Conservation (phyloP, 768 basidiomycete genomes). For the Hygrocybe coccinea region DNA sequence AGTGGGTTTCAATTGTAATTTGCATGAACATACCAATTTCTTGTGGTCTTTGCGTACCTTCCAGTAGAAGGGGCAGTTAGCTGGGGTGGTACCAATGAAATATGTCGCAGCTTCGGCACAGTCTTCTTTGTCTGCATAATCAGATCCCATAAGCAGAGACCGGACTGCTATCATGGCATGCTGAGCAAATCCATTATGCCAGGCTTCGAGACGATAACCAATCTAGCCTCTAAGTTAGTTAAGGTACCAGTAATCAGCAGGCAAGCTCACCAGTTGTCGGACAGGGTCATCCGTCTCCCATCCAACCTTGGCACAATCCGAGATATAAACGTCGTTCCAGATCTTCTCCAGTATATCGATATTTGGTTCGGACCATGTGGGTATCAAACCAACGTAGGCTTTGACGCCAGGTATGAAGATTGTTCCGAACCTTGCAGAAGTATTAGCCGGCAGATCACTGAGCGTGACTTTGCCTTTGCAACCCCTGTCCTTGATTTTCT, state of each 20-base stretch:
- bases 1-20: background rate
- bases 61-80: background rate
- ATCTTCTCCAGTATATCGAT: background rate
- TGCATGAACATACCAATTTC: background rate
- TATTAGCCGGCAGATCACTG: background rate
- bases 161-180: background rate
- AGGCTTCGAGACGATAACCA: background rate
- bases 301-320: background rate
- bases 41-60: background rate
- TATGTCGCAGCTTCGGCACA: background rate
- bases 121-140: background rate
- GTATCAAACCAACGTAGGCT: background rate
- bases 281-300: background rate
- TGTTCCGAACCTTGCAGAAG: background rate
- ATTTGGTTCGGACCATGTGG: background rate
- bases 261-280: background rate
- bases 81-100: background rate
- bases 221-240: background rate
- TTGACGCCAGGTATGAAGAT: background rate
- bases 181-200: background rate
- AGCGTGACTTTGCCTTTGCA: background rate
- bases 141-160: background rate
- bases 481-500: background rate
- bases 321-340: background rate
- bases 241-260: too few species aligned